Conservation (phyloP, 768 basidiomycete species). For the Naganishia friedmannii region DNA sequence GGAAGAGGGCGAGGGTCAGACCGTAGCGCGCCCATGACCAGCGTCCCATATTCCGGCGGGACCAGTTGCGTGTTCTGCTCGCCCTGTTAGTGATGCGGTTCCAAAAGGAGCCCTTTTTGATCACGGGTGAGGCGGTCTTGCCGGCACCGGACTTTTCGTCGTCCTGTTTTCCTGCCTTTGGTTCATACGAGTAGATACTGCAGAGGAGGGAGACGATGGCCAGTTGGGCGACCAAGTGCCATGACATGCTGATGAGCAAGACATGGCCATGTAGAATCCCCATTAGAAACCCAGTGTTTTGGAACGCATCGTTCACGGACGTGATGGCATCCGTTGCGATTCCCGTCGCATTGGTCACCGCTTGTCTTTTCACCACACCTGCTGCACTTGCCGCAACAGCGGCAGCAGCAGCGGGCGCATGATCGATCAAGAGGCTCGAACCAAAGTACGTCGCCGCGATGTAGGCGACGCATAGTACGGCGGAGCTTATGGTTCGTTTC, state of each 20-base stretch:
- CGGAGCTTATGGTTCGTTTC: background rate
- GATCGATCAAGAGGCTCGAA: background rate
- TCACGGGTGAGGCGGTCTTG: too few species aligned
- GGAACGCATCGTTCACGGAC: slow-evolving; percentile 12
- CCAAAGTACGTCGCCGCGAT: background rate
- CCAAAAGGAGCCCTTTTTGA: background rate
- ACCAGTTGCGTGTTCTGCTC: background rate
- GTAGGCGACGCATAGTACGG: background rate
- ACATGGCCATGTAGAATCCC: background rate
- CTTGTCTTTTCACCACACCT: background rate
- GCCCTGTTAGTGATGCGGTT: background rate
- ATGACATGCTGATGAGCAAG: slow-evolving; percentile 1
- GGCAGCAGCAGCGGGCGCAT: background rate
- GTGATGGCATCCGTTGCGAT: background rate
- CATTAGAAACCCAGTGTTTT: background rate
- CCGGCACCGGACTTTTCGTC: background rate
- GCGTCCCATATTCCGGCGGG: background rate
- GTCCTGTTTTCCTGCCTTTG: background rate
- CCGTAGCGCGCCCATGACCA: background rate
- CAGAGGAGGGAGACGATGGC: background rate
- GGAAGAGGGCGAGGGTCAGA: background rate
- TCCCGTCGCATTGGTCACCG: background rate
- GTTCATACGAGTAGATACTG: background rate
- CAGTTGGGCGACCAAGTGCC: background rate
- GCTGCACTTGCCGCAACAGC: background rate